These are phyloP conservation scores for Cladophialophora carrionii DNA, from an alignment of 2,329 filamentous ascomycete species.

Conservation along the genomic window DNA sequence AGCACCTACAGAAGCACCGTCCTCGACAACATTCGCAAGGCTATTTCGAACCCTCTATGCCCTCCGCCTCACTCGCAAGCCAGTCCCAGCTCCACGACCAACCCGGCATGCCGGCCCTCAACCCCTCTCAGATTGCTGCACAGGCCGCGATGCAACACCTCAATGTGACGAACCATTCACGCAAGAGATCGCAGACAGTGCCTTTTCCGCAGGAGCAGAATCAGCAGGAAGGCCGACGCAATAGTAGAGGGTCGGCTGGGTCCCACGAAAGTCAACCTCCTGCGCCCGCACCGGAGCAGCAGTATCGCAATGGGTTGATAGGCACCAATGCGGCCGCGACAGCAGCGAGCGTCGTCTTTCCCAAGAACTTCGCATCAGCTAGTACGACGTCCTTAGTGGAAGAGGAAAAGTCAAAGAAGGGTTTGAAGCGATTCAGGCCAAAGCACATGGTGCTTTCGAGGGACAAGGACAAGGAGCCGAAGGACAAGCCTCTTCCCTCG, in stretches of 20 bases:
- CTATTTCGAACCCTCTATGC: conserved; percentile 68
- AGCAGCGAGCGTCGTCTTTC: conserved; percentile 66
- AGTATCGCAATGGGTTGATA: conserved; percentile 57
- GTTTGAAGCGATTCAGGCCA: conserved; percentile 70
- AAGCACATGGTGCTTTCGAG: conserved; percentile 67
- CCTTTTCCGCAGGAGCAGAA: conserved; percentile 45
- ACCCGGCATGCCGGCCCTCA: conserved; percentile 52
- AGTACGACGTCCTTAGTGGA: conserved; percentile 39
- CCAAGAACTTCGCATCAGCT: conserved; percentile 51
- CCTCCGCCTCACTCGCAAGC: conserved; percentile 53
- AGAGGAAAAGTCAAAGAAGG: conserved; percentile 56
- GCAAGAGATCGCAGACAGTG: conserved; percentile 61
- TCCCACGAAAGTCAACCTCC: conserved; percentile 39
- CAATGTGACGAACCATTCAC: conserved; percentile 46
- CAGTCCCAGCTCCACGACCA: conserved; percentile 42
- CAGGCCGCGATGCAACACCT: conserved; percentile 66
- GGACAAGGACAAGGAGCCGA: conserved; percentile 56
- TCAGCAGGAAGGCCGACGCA: conserved; percentile 40
- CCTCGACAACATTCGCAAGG: conserved; percentile 64
- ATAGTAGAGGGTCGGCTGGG: conserved; percentile 43
- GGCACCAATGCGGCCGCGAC: conserved; percentile 62
- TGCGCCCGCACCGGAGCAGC: conserved; percentile 34
- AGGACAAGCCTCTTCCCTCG: conserved; percentile 60
- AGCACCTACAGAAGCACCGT: conserved; percentile 47
- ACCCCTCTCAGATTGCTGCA: conserved; percentile 66